phyloP scores from a whole-genome alignment of 2,329 filamentous ascomycete genomes.

The Lachnellula occidentalis region DNA sequence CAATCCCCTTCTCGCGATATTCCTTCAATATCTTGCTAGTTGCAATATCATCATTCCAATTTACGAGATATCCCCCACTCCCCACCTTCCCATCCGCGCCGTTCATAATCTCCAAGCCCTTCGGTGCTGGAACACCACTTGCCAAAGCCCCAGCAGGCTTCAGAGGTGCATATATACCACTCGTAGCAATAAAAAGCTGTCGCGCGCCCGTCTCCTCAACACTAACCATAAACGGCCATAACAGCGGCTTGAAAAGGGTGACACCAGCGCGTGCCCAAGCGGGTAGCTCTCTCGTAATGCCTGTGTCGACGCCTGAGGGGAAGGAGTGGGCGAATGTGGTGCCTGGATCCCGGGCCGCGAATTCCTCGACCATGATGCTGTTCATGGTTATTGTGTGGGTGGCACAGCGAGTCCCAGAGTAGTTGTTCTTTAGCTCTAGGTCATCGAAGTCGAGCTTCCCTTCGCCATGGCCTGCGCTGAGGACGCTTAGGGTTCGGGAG shows the following conservation, averaged over 20 bases:
- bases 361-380: conserved; percentile 45
- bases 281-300: conserved; percentile 33
- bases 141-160: conserved; percentile 12
- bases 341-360: conserved; percentile 41
- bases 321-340: conserved; percentile 45
- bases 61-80: conserved; percentile 17
- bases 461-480: conserved; percentile 45
- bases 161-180: conserved; percentile 23
- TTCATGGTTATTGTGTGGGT: conserved; percentile 30
- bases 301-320: conserved; percentile 43
- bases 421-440: conserved; percentile 28
- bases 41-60: conserved; percentile 23
- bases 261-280: conserved; percentile 13
- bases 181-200: conserved; percentile 27
- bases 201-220: conserved; percentile 24
- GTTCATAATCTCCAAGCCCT: conserved; percentile 8
- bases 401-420: conserved; percentile 17
- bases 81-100: conserved; percentile 7
- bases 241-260: conserved; percentile 13
- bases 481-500: conserved; percentile 50
- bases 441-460: conserved; percentile 42
- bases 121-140: conserved; percentile 13
- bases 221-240: conserved; percentile 11
- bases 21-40: conserved; percentile 18
- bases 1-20: conserved; percentile 18